Percentiles rank a stretch among this genome's conserved stretches.
phyloP scores from a whole-genome alignment of 2,329 filamentous ascomycete species.

The Fusarium proliferatum region DNA sequence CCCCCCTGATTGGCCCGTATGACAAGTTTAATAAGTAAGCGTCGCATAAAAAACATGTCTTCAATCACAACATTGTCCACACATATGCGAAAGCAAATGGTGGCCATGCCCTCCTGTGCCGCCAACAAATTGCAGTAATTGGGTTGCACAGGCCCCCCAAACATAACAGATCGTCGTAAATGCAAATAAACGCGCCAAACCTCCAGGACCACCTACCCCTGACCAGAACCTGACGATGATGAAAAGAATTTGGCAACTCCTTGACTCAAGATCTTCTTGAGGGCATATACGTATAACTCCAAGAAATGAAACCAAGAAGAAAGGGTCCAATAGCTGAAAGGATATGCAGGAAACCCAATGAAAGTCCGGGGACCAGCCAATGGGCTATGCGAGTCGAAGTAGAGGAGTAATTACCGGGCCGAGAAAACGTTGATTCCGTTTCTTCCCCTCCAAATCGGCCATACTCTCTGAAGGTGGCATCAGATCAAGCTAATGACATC shows the following conservation, averaged over 20 bases:
- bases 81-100: constrained; percentile 12
- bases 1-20: constrained; percentile 4
- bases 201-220: constrained; percentile 28
- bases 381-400: constrained; percentile 16
- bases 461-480: background rate
- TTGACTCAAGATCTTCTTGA: constrained; percentile 36
- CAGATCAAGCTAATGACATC: background rate
- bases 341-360: background rate
- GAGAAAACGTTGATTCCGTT: background rate
- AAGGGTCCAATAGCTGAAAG: constrained; percentile 20
- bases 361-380: background rate
- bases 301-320: constrained; percentile 36
- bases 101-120: background rate
- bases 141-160: background rate
- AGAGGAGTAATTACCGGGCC: constrained; percentile 28
- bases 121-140: background rate
- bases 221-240: constrained; percentile 41
- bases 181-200: constrained; percentile 40
- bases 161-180: constrained; percentile 25
- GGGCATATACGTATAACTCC: constrained; percentile 44
- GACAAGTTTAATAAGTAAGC: constrained; percentile 1
- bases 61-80: background rate
- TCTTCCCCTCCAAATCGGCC: constrained; percentile 10
- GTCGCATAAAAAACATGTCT: constrained; percentile 4
- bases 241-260: constrained; percentile 39